Base-by-base conservation (phyloP, 2,329 filamentous ascomycete species). In the Dendryphion nanum region DNA sequence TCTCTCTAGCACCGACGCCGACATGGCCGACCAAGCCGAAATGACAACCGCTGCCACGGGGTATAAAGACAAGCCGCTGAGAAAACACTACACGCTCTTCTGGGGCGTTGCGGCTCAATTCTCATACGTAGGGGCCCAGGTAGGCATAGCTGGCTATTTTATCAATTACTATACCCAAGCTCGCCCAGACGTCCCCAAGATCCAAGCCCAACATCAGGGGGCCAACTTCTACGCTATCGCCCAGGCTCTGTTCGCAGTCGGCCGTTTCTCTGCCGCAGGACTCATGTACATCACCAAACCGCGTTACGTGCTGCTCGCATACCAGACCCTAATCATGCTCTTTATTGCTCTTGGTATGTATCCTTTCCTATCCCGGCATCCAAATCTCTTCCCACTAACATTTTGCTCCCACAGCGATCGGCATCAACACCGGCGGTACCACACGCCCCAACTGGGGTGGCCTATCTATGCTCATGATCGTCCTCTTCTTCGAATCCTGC, bases 51-150 rank as follows among this genome's bases (percentile, higher is more conserved):
- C 38, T 7, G 34, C 78, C 40, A 73, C 75, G 7, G 74, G 73
- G 32, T 75, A 73, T 33, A 72, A 77, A 40, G 74, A 81, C 47
- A 76, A 79, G 57, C 81, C 84, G 0, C 77, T 88, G 47, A 68
- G 71, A 52, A 85, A 85, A 64, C 83, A 88, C 51, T 60, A 58
- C 48, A 66, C 50, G 24, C 58, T 66, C 17, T 67, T 66, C 58
- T 61, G 46, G 41, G 59, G 55, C 42, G 51, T 58, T 7, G 53
- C 56, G 3, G 58, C 53, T 3, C 50, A 75, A 62, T 77, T 82
- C 50, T 84, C 75, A 61, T 82, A 85, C 55, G 64, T 73, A 26
- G 63, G 60, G 30, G 61, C 59, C 14, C 62, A 67, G 58, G 72
- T 83, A 21, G 79, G 76, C 39, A 78, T 83, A 38, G 81, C 81